Evolutionary conservation across 108 stramenopile genomes (phyloP), one percentile per base, ranked within the genome.

Genomic region (Skeletonema menzelii): DNA sequence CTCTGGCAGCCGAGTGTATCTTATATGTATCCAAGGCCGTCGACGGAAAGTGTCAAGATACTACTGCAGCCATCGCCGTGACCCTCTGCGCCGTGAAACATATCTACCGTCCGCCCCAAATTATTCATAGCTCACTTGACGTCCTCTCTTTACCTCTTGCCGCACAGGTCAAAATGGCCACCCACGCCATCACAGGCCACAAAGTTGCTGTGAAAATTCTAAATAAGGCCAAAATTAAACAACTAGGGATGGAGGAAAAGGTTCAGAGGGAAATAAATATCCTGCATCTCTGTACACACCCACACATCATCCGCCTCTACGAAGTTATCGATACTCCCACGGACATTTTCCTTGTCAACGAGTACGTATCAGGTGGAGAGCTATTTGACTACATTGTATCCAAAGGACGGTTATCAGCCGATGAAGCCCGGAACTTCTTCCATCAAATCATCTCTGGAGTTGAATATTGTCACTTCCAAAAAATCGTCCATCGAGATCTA

Each of bases 201-300:
- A 96, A 94, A 64, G 95, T 99, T n/a, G 99, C 99, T n/a, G 95
- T 99, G 20, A 99, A 99, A 82, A 99, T 99, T 63, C 82, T 99
- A 30, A 99, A 99, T 87, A 96, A 97, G 77, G 93, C 91, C 69
- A 98, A 98, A 76, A 98, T 99, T 83, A 91, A 96, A 82, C 92
- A 97, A 70, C 87, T 99, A 27, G 97, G 96, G 44, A 99, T 99
- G 99, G 97, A 95, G 74, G 99, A 99, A 73, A 99, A 99, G 75
- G 99, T 99, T 7, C 93, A 97, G 63, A 90, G 99, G 27, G 99
- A 99, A 91, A 99, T 99, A 77, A 98, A 98, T 68, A 99, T 99
- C 70, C 88, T 99, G 8, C 96, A 97, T 78, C 79, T 97, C 37
- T 98, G 98, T 74, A 97, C 96, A 49, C 99, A 99, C 73, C 99